Percentiles rank a stretch among this genome's conserved stretches.
Evolutionary conservation across 345 rosid genomes (phyloP).

Genomic region (Euphorbia peplus): DNA sequence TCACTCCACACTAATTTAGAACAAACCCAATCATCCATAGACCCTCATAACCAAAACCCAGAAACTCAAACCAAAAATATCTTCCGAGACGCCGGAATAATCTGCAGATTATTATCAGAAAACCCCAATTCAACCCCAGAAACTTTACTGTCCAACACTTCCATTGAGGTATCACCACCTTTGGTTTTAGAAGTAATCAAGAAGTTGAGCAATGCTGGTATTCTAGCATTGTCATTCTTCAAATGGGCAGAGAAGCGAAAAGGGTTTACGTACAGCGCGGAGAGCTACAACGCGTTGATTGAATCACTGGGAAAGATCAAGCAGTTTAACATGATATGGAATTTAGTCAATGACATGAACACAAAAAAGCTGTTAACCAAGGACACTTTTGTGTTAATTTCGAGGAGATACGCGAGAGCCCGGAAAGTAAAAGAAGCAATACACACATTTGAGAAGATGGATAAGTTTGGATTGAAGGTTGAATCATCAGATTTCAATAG

Average conservation of each 20-base stretch:
- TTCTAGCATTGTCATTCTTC: conserved; percentile 62
- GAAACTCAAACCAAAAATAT: conserved; percentile 21
- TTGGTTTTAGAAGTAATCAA: conserved; percentile 56
- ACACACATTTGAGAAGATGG: conserved; percentile 66
- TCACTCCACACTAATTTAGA: conserved; percentile 26
- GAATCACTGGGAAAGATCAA: conserved; percentile 82
- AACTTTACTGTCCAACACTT: conserved; percentile 40
- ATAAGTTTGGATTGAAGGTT: conserved; percentile 55
- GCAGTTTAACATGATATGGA: conserved; percentile 68
- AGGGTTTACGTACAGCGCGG: conserved; percentile 49
- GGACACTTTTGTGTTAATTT: conserved; percentile 69
- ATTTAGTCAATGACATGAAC: conserved; percentile 64
- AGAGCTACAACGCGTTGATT: conserved; percentile 66
- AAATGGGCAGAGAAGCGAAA: conserved; percentile 73
- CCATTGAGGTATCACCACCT: conserved; percentile 43
- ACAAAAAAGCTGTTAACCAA: conserved; percentile 51
- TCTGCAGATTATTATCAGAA: conserved; percentile 48
- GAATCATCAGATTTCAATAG: conserved; percentile 63
- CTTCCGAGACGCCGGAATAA: conserved; percentile 40
- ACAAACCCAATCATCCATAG: conserved; percentile 7
- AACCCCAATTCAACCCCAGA: conserved; percentile 28
- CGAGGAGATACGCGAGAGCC: conserved; percentile 70
- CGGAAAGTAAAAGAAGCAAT: conserved; percentile 70
- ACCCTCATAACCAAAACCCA: conserved; percentile 22
- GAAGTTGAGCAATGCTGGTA: conserved; percentile 75